Conservation (phyloP, 1,284 basidiomycete genomes). For the Ustilago lituana region DNA sequence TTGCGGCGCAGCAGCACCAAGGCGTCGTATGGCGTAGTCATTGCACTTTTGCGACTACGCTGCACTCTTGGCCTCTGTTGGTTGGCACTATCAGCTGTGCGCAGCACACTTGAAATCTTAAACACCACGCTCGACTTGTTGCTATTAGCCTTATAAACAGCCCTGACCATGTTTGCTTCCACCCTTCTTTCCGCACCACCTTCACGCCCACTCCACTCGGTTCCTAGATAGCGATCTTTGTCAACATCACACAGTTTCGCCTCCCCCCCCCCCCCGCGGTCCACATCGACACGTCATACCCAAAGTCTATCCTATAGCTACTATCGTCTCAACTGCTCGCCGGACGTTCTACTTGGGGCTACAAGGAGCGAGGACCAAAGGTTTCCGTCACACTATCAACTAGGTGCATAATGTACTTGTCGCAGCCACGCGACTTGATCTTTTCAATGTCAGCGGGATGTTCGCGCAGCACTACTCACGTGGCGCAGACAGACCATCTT, state of each 20-base stretch:
- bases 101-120: no score
- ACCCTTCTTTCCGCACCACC: background rate
- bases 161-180: conserved; percentile 1
- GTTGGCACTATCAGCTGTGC: no score
- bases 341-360: no score
- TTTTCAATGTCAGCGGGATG: conserved; percentile 20
- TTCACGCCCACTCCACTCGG: background rate
- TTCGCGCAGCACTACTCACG: conserved; percentile 8
- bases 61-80: no score
- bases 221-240: background rate
- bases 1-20: no score
- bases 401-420: conserved; percentile 25
- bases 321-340: background rate
- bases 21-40: conserved; percentile 4
- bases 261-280: no score
- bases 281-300: no score
- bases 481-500: background rate
- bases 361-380: no score
- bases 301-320: background rate
- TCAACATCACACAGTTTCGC: background rate
- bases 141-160: conserved; percentile 10
- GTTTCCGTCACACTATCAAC: no score
- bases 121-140: background rate
- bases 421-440: conserved; percentile 22
- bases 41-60: no score